phyloP scores from a whole-genome alignment of 768 basidiomycete genomes.

The Filobasidium floriforme region DNA sequence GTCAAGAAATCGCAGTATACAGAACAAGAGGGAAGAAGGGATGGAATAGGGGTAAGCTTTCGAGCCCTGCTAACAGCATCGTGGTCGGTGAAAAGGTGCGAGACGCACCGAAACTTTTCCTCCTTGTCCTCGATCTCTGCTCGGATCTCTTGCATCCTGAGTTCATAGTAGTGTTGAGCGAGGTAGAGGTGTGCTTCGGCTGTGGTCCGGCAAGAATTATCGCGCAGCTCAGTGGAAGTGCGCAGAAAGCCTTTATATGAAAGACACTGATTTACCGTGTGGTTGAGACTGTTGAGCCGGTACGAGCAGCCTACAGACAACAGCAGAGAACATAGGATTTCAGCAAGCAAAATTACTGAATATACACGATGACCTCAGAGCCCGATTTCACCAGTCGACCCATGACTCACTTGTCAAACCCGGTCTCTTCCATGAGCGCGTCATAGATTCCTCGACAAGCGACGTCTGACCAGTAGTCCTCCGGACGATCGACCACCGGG shows the following conservation, averaged over 20 bases:
- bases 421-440: conserved; percentile 5
- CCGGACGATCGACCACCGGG: conserved; percentile 18
- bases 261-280: background rate
- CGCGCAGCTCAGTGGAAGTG: background rate
- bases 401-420: conserved; percentile 12
- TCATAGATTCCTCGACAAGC: conserved; percentile 10
- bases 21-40: no score
- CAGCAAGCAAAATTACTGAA: no score
- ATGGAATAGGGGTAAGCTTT: no score
- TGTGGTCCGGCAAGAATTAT: conserved; percentile 36
- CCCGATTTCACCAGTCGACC: no score
- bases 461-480: conserved; percentile 5
- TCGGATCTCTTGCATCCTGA: conserved; percentile 64
- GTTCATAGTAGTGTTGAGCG: conserved; percentile 65
- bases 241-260: background rate
- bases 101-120: conserved; percentile 62
- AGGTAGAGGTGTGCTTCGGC: conserved; percentile 61
- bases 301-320: background rate
- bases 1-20: background rate
- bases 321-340: background rate
- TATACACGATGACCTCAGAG: no score
- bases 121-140: conserved; percentile 68
- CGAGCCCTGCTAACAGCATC: no score
- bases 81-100: no score
- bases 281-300: background rate